Evolutionary conservation across 2,329 filamentous ascomycete genomes (phyloP), one percentile per base, ranked within the genome.

Genomic region (Blumeriella jaapii): DNA sequence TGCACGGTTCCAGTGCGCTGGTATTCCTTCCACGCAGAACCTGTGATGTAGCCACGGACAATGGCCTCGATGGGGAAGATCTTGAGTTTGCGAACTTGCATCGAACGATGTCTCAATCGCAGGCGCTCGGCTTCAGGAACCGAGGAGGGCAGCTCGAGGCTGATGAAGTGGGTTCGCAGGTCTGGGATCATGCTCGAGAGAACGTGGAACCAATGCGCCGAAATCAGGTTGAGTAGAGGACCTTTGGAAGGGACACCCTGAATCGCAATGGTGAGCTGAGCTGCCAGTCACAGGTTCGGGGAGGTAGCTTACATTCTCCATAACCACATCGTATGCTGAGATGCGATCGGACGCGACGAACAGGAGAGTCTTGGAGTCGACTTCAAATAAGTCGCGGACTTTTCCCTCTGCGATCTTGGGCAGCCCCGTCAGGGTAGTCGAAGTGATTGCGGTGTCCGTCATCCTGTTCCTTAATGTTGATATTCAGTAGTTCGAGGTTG

Each of bases 281-380:
- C 9, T 24, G 7, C 3, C 3, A 24, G 12, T 10, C 4, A 9
- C 4, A 8, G 12, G 4, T n/a, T n/a, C n/a, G 7, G 4, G 7
- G 10, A 24, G 22, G 12, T 6, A 32, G 71, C 60, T 53, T 57
- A 78, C 76, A 61, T 91, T 95, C 51, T 72, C 64, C 68, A 93
- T 77, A 50, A 93, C 75, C 50, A 93, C 85, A 69, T 96, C 89
- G 66, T 89, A 96, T 37, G 91, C 91, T 15, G 85, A 94, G 58
- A 95, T 91, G 48, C 91, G 80, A 63, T 95, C 87, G 10, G 83
- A 82, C 15, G 83, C 80, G 36, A 87, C 76, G 55, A 94, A 89
- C 38, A 93, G 77, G 4, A 93, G 71, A 2, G 74, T 80, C 10
- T 71, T 61, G 28, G 74, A 64, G 55, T 82, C 73, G 33, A 91